Conservation (phyloP, 2,329 filamentous ascomycete genomes). For the Pestalotiopsis fici region DNA sequence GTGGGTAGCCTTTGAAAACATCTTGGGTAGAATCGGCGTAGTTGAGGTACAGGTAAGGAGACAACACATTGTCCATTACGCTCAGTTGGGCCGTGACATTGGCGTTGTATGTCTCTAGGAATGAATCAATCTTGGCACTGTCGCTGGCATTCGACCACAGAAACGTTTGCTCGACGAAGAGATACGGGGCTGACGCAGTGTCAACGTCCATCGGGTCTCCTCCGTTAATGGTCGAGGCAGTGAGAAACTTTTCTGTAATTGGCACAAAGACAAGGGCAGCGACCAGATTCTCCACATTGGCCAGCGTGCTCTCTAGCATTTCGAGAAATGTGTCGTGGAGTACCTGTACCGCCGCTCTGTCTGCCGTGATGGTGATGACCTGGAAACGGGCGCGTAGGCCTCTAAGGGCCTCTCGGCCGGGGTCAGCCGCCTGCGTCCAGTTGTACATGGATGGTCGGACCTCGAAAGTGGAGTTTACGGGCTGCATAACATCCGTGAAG, state of each 20-base stretch:
- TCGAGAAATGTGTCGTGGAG: neutral
- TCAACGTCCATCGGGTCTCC: neutral
- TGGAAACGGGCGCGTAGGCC: neutral
- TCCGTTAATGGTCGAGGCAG: neutral
- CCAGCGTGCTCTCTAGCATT: too few relatives aligned
- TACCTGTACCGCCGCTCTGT: neutral
- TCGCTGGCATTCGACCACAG: neutral
- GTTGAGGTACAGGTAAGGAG: neutral
- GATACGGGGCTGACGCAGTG: neutral
- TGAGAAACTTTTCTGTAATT: neutral
- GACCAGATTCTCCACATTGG: neutral
- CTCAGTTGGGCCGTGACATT: neutral
- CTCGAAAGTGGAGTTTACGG: neutral
- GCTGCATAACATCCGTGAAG: neutral
- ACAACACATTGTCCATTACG: neutral
- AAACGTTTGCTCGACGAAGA: neutral
- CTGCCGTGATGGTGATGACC: neutral
- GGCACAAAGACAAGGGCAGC: neutral
- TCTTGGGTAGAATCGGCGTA: neutral
- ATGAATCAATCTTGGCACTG: neutral
- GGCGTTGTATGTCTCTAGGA: neutral
- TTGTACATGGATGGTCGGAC: neutral
- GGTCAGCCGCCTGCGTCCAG: neutral
- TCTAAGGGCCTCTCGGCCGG: neutral
- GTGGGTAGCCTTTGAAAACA: neutral